Evolutionary conservation across 2,329 filamentous ascomycete genomes (phyloP).

Genomic region (Colletotrichum brevisporum): DNA sequence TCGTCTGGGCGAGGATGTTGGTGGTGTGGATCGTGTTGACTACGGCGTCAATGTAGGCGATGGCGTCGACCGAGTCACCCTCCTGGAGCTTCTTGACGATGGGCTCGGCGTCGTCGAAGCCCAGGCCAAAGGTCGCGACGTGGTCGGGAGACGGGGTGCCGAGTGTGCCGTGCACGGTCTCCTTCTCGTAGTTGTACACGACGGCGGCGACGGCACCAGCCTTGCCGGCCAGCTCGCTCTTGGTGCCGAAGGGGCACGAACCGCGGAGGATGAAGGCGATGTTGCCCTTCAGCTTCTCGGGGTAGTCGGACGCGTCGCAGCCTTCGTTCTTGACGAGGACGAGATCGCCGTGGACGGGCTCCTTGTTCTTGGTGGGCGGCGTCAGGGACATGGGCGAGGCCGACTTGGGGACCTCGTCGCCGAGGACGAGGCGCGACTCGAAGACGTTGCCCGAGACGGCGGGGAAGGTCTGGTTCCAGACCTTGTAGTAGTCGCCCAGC

Average conservation of each 20-base stretch:
- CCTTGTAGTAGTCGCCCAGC: constrained; percentile 72
- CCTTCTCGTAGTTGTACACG: constrained; percentile 80
- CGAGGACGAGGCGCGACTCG: constrained; percentile 71
- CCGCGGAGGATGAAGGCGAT: constrained; percentile 82
- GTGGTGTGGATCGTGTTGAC: constrained; percentile 67
- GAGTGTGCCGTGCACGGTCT: constrained; percentile 76
- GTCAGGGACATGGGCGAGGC: constrained; percentile 75
- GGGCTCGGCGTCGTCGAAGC: constrained; percentile 69
- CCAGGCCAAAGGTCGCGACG: constrained; percentile 78
- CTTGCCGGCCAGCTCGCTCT: constrained; percentile 76
- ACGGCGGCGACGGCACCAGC: constrained; percentile 80
- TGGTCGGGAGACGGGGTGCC: constrained; percentile 72
- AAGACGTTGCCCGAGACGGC: constrained; percentile 73
- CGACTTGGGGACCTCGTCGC: constrained; percentile 62
- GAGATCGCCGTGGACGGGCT: constrained; percentile 72
- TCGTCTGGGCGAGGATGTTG: constrained; percentile 76
- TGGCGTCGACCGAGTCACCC: constrained; percentile 65
- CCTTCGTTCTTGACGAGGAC: constrained; percentile 74
- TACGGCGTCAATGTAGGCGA: constrained; percentile 72
- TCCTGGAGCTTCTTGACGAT: constrained; percentile 67
- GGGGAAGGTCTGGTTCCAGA: constrained; percentile 75
- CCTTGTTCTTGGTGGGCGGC: constrained; percentile 72
- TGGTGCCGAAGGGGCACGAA: constrained; percentile 78
- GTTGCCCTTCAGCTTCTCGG: constrained; percentile 68
- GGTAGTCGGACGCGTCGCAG: constrained; percentile 75